These are phyloP conservation scores for Achlya hypogyna DNA, from an alignment of 352 stramenopile genomes.

Conservation along the genomic window DNA sequence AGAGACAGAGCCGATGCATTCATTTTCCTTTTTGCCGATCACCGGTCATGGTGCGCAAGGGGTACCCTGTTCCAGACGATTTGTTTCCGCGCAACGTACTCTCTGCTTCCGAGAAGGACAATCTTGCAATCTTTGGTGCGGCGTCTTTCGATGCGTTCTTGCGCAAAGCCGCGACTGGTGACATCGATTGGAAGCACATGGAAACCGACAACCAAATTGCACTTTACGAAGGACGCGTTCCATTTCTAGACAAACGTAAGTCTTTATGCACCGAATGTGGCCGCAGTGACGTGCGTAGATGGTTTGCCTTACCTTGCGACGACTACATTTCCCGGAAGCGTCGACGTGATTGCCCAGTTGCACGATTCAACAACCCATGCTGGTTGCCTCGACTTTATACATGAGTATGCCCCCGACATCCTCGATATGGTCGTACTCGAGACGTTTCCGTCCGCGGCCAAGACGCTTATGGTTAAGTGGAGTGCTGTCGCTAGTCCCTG, in stretches of 20 bases:
- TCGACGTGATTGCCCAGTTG: neutral
- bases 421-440: constrained; percentile 2
- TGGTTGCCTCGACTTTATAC: neutral
- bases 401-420: neutral
- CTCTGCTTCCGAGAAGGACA: neutral
- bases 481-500: neutral
- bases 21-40: no score
- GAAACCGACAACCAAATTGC: neutral
- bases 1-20: no score
- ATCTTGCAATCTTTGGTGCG: neutral
- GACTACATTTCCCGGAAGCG: neutral
- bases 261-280: neutral
- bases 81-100: neutral
- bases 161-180: neutral
- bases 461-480: neutral
- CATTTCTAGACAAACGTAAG: neutral
- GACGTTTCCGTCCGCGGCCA: neutral
- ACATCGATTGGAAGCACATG: neutral
- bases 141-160: neutral
- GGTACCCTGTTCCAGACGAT: neutral
- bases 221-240: neutral
- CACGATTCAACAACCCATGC: neutral
- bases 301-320: neutral
- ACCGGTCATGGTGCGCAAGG: no score
- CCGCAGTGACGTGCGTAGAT: neutral